These are phyloP conservation scores for Dissophora ornata DNA, from an alignment of 192 early-diverging fungal species.

Conservation along the genomic window DNA sequence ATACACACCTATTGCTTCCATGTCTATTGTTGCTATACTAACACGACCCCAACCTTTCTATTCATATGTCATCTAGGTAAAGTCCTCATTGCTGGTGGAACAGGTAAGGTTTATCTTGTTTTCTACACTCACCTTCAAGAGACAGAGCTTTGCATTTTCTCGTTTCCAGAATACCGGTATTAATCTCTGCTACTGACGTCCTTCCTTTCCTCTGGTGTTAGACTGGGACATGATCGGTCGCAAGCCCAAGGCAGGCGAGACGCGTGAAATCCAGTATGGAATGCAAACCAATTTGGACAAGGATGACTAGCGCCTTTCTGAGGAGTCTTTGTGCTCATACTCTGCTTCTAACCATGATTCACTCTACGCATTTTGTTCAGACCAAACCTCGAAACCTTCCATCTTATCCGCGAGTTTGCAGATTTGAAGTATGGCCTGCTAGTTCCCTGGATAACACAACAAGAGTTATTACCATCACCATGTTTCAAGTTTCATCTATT, in stretches of 20 bases:
- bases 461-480: no score
- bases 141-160: background rate
- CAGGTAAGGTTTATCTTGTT: slow-evolving; percentile 16
- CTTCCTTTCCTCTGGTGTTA: background rate
- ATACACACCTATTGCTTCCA: no score
- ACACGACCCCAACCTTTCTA: no score
- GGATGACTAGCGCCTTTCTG: background rate
- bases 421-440: slow-evolving; percentile 62
- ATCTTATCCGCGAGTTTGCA: slow-evolving; percentile 57
- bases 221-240: slow-evolving; percentile 57
- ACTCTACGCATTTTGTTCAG: slow-evolving; percentile 8
- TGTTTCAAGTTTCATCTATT: no score
- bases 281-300: no score
- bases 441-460: no score
- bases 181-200: no score
- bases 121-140: no score
- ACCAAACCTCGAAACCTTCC: slow-evolving; percentile 51
- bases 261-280: slow-evolving; percentile 36
- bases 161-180: no score
- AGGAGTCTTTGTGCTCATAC: background rate
- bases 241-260: slow-evolving; percentile 47
- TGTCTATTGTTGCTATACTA: no score
- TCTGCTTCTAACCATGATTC: background rate
- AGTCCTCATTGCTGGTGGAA: slow-evolving; percentile 45
- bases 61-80: slow-evolving; percentile 24